Percentiles rank a stretch among this genome's conserved stretches.
phyloP scores from a whole-genome alignment of 371 early-diverging fungal species.

The Apophysomyces variabilis region DNA sequence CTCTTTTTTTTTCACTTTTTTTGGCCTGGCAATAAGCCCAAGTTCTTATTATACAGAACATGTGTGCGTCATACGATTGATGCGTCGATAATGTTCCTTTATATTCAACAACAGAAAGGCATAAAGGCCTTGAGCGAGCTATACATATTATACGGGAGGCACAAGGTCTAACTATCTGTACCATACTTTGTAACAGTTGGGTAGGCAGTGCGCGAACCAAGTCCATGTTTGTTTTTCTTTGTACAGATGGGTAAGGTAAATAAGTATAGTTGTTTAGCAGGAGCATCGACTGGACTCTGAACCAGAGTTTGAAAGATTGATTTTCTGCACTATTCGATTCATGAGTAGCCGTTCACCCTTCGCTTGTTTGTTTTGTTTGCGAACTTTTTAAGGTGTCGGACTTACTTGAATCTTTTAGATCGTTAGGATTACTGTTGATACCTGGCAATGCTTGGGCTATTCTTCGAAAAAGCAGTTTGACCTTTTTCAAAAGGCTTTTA shows the following conservation, averaged over 20 bases:
- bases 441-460: slow-evolving; percentile 96
- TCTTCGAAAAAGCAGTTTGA: slow-evolving; percentile 94
- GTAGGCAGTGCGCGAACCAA: too few species aligned
- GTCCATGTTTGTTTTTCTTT: background rate
- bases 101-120: too few species aligned
- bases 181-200: too few species aligned
- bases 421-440: slow-evolving; percentile 66
- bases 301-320: slow-evolving; percentile 22
- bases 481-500: slow-evolving; percentile 16
- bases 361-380: background rate
- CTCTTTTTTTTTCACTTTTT: too few species aligned
- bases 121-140: too few species aligned
- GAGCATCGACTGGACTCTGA: slow-evolving; percentile 27
- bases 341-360: background rate
- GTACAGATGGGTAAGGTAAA: background rate
- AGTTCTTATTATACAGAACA: too few species aligned
- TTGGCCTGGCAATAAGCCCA: too few species aligned
- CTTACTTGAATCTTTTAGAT: slow-evolving; percentile 44
- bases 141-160: too few species aligned
- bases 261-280: slow-evolving; percentile 14
- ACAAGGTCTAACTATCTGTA: too few species aligned
- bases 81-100: too few species aligned
- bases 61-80: too few species aligned
- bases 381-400: background rate
- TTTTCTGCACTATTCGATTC: slow-evolving; percentile 27